Conservation (phyloP, 345 rosid genomes). For the Eucalyptus decipiens region DNA sequence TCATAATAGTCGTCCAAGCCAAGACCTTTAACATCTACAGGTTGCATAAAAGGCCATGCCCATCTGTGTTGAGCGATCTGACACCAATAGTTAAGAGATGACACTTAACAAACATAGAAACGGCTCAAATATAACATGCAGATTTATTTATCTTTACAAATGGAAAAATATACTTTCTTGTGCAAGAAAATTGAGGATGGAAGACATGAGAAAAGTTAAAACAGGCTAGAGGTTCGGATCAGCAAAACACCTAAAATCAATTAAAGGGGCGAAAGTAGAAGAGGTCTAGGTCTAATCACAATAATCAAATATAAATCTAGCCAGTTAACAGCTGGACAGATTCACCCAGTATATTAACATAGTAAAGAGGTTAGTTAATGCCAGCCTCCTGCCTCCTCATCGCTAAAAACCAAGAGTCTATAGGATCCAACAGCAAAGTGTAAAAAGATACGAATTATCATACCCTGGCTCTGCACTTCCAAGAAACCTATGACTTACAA, state of each 20-base stretch:
- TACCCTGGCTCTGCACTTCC: background rate
- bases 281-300: background rate
- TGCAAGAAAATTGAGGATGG: background rate
- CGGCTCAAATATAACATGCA: background rate
- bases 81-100: background rate
- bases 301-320: background rate
- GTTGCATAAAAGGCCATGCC: conserved; percentile 87
- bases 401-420: background rate
- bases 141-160: background rate
- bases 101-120: background rate
- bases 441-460: background rate
- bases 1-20: conserved; percentile 78
- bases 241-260: background rate
- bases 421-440: background rate
- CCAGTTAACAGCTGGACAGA: background rate
- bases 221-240: background rate
- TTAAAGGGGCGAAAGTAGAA: background rate
- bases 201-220: background rate
- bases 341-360: background rate
- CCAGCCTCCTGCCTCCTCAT: background rate
- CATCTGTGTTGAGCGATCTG: conserved; percentile 86
- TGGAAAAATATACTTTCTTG: background rate
- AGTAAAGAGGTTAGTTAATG: background rate
- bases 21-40: conserved; percentile 86
- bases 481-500: background rate